These are phyloP conservation scores for Ogataea neopini DNA, from an alignment of 805 yeast genomes.

Conservation along the genomic window DNA sequence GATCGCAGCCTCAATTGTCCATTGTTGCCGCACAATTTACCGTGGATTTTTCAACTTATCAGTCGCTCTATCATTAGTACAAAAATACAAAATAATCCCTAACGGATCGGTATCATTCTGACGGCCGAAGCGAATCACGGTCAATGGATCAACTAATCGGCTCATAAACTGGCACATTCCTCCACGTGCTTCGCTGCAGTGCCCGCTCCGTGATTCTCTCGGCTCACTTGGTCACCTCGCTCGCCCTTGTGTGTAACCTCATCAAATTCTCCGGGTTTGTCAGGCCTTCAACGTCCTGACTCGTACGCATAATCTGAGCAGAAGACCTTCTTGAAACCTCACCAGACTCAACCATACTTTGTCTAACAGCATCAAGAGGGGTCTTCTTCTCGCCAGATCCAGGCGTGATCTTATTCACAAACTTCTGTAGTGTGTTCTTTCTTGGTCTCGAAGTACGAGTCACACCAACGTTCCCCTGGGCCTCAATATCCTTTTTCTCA, in stretches of 20 bases:
- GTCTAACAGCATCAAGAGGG: constrained; percentile 21
- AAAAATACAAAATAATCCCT: neutral
- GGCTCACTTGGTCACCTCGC: neutral
- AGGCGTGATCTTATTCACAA: constrained; percentile 15
- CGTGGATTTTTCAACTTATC: neutral
- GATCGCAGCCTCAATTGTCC: no score
- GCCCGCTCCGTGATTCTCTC: neutral
- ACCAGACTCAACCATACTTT: constrained; percentile 25
- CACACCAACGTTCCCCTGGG: constrained; percentile 3
- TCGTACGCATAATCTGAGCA: constrained; percentile 27
- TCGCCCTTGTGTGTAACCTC: constrained; percentile 20
- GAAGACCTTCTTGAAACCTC: constrained; percentile 28
- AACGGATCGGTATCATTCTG: no score
- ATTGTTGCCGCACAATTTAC: no score
- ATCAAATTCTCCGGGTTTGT: constrained; percentile 26
- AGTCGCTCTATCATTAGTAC: constrained; percentile 2
- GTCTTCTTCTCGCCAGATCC: constrained; percentile 5
- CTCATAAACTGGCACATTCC: no score
- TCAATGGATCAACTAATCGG: no score
- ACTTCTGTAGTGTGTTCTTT: constrained; percentile 18
- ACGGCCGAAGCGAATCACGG: no score
- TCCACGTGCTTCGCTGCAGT: no score
- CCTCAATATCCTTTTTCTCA: constrained; percentile 21
- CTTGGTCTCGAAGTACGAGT: constrained; percentile 13
- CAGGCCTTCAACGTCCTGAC: constrained; percentile 25